Base-by-base conservation (phyloP, 805 yeast species). In the Yarrowia sp. region DNA sequence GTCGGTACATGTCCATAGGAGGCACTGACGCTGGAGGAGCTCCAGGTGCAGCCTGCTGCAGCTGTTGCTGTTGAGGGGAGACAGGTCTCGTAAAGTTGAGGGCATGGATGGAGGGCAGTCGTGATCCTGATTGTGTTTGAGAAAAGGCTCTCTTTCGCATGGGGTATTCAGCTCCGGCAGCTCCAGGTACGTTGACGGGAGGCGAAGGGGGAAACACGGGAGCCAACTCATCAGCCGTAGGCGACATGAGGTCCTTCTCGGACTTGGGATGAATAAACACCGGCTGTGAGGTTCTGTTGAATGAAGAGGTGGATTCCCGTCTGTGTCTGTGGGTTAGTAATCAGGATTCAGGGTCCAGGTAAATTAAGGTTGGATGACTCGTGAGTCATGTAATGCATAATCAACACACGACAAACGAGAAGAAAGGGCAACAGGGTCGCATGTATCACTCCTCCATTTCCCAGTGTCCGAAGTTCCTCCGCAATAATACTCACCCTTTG, bases 401-500 rank as follows among this genome's bases (percentile, higher is more conserved):
- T 48, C 52, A 21, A 30, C 30, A 51, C 41, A 16, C 40, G 56
- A 33, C 56, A 28, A 14, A 8, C 1, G 16, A 16, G 19, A n/a
- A 12, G 16, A 30, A 19, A 9, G 28, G 28, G 17, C 28, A 41
- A 16, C 40, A 36, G 40, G 9, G 40, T 17, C 21, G 40, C 40
- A 36, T 38, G 7, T 38, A 16, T 19, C 22, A 11, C 21, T 8
- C 10, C 5, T n/a, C 21, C 40, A 8, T n/a, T 11, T 19, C 24
- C 11, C 22, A 11, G 14, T 38, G 12, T 7, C 54, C 54, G 54
- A 32, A 21, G 14, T 12, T 30, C 22, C 54, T 48, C 54, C 54
- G 38, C 32, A 19, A 46, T 28, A 46, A 51, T 51, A 51, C 58
- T 51, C 58, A 51, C 58, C 87, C 85, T 69, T 83, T 84, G 1